Conservation (phyloP, 768 basidiomycete species). For the Clitopilus passeckerianus region DNA sequence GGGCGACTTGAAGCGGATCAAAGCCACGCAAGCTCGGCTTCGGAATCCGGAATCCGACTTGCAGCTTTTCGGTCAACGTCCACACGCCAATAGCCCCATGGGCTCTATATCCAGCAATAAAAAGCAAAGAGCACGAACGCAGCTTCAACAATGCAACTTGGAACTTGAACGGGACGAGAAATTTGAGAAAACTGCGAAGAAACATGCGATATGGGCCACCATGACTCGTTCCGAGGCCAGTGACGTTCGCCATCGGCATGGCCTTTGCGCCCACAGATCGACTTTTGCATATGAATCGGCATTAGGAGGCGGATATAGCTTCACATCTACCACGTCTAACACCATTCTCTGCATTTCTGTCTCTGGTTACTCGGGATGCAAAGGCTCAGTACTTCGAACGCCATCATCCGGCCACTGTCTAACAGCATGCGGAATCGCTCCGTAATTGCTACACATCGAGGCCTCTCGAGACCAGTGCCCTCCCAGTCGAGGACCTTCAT, state of each 20-base stretch:
- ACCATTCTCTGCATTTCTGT: too few relatives aligned
- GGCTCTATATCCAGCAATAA: too few relatives aligned
- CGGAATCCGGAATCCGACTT: not conserved
- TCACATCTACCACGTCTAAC: not conserved
- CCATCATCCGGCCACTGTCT: not conserved
- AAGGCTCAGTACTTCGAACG: not conserved
- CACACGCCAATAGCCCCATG: too few relatives aligned
- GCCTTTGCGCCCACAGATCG: not conserved
- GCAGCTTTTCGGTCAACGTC: too few relatives aligned
- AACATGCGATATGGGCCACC: not conserved
- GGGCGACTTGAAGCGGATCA: not conserved
- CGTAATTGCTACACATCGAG: not conserved
- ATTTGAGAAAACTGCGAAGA: not conserved
- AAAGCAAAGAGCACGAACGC: too few relatives aligned
- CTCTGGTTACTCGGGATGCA: not conserved
- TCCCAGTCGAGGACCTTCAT: conserved; percentile 20
- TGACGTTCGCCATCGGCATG: not conserved
- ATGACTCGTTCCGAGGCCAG: not conserved
- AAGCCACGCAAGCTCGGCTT: not conserved
- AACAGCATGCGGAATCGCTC: not conserved
- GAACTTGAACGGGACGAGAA: not conserved
- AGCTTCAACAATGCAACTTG: too few relatives aligned
- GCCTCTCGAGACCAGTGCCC: not conserved
- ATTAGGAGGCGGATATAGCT: not conserved
- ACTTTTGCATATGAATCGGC: not conserved